Evolutionary conservation across 2,329 filamentous ascomycete species (phyloP).

Genomic region (Aureobasidium sp.): DNA sequence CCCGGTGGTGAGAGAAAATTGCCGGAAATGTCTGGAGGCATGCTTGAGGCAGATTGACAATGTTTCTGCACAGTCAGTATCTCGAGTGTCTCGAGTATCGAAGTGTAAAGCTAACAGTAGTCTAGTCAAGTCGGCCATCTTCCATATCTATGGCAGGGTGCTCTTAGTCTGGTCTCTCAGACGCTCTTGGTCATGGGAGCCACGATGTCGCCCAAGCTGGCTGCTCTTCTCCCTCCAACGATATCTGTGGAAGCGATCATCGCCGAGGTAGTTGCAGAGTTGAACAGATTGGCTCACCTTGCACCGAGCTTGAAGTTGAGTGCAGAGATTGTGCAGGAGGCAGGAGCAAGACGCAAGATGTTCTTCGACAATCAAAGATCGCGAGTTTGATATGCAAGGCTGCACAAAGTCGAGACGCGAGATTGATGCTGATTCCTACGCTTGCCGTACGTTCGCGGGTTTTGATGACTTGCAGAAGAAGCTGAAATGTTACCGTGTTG

Average conservation of each 20-base stretch:
- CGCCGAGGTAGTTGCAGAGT: slow-evolving; percentile 67
- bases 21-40: slow-evolving; percentile 74
- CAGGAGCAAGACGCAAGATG: slow-evolving; percentile 49
- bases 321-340: slow-evolving; percentile 75
- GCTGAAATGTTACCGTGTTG: no score
- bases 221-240: slow-evolving; percentile 53
- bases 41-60: slow-evolving; percentile 73
- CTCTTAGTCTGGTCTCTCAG: slow-evolving; percentile 75
- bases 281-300: slow-evolving; percentile 66
- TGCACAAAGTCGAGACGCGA: background rate
- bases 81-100: background rate
- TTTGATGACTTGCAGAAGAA: no score
- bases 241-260: slow-evolving; percentile 66
- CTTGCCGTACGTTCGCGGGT: no score
- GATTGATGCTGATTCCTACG: no score
- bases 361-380: background rate
- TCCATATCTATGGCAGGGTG: slow-evolving; percentile 80
- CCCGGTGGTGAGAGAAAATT: slow-evolving; percentile 66
- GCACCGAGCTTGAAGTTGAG: slow-evolving; percentile 69
- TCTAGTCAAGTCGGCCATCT: slow-evolving; percentile 70
- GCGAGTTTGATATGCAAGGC: background rate
- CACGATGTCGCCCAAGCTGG: slow-evolving; percentile 69
- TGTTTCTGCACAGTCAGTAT: slow-evolving; percentile 64
- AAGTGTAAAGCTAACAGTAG: background rate
- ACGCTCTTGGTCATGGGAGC: slow-evolving; percentile 77